Evolutionary conservation across 345 rosid genomes (phyloP).

Genomic region (Syzygium grande): DNA sequence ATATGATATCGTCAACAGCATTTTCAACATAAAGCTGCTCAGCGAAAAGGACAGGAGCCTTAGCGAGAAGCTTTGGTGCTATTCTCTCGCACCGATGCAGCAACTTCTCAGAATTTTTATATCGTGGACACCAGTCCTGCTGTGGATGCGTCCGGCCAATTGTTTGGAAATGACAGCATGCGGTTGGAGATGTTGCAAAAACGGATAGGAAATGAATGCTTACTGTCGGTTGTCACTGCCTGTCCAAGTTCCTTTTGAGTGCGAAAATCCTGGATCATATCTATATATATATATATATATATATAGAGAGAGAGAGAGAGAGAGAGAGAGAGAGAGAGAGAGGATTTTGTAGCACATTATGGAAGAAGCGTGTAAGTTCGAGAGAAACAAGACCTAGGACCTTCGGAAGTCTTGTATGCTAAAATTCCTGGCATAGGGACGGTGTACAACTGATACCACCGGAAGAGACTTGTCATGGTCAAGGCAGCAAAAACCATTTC

Average conservation of each 20-base stretch:
- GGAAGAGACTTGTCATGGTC: background rate
- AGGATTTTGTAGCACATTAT: background rate
- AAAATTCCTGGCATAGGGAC: background rate
- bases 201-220: background rate
- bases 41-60: background rate
- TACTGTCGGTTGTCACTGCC: too few species aligned
- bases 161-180: background rate
- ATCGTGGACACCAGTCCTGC: background rate
- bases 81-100: rapidly evolving
- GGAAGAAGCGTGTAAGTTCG: background rate
- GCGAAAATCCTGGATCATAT: too few species aligned
- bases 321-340: too few species aligned
- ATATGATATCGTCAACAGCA: background rate
- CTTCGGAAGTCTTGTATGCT: background rate
- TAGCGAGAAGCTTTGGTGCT: background rate
- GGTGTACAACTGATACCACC: background rate
- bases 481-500: background rate
- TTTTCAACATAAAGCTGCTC: background rate
- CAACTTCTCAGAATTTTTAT: background rate
- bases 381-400: background rate
- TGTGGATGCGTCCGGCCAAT: background rate
- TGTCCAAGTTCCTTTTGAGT: too few species aligned
- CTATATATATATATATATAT: too few species aligned
- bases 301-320: too few species aligned
- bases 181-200: background rate